These are phyloP conservation scores for Petunia secreta DNA, from an alignment of 257 asterid genomes.

Conservation along the genomic window DNA sequence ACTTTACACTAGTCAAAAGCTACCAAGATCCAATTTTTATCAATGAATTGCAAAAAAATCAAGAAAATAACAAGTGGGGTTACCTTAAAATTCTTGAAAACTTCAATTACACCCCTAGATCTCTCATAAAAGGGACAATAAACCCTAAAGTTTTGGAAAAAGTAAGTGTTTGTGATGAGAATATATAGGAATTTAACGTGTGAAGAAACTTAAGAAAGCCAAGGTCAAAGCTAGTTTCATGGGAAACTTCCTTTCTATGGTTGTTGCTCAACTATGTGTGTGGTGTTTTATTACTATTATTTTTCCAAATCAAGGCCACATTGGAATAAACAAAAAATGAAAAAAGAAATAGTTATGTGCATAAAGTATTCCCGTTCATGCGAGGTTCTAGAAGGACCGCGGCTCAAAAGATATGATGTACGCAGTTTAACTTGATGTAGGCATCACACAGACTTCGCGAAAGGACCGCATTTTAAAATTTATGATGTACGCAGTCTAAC, in stretches of 20 bases:
- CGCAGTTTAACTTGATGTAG: no score
- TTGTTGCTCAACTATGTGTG: background rate
- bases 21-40: conserved; percentile 35
- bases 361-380: no score
- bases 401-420: no score
- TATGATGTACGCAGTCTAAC: no score
- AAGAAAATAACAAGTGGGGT: conserved; percentile 27
- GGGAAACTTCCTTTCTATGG: conserved; percentile 24
- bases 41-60: conserved; percentile 20
- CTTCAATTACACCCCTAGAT: conserved; percentile 29
- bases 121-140: conserved; percentile 27
- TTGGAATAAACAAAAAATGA: background rate
- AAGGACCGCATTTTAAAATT: no score
- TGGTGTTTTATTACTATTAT: background rate
- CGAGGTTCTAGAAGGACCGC: no score
- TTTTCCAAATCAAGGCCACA: conserved; percentile 21
- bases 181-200: background rate
- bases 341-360: background rate
- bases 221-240: conserved; percentile 12
- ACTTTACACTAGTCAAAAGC: conserved; percentile 33
- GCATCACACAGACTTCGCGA: no score
- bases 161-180: background rate
- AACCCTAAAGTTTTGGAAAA: conserved; percentile 13
- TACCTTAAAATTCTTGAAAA: conserved; percentile 22
- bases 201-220: background rate